Conservation (phyloP, 2,329 filamentous ascomycete species). For the Neonectria neomacrospora region DNA sequence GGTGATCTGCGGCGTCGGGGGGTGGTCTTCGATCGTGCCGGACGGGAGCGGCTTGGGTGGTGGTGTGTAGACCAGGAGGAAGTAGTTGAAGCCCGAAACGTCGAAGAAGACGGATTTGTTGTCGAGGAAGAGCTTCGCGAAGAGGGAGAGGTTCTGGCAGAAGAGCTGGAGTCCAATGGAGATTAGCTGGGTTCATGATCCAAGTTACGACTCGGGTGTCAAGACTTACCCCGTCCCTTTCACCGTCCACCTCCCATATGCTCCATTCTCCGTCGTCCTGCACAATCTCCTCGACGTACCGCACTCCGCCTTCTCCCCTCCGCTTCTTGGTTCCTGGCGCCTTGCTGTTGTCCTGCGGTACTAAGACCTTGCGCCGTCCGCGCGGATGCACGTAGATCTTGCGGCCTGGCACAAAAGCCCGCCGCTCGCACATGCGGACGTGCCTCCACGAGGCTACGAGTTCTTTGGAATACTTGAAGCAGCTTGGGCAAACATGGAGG, state of each 20-base stretch:
- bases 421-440: slow-evolving; percentile 66
- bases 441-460: slow-evolving; percentile 69
- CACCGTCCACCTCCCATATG: slow-evolving; percentile 93
- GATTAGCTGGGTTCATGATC: slow-evolving; percentile 16
- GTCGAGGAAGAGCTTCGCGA: slow-evolving; percentile 96
- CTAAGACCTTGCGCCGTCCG: slow-evolving; percentile 54
- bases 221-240: slow-evolving; percentile 74
- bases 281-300: slow-evolving; percentile 57
- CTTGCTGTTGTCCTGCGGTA: slow-evolving; percentile 48
- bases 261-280: slow-evolving; percentile 78
- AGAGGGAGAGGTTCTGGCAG: slow-evolving; percentile 93
- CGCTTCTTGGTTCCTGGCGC: slow-evolving; percentile 52
- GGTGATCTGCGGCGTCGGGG: slow-evolving; percentile 66
- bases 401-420: slow-evolving; percentile 67
- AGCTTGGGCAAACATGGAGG: slow-evolving; percentile 89
- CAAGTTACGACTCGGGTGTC: background rate
- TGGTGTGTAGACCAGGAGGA: slow-evolving; percentile 82
- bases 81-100: slow-evolving; percentile 93
- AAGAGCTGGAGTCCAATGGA: slow-evolving; percentile 69
- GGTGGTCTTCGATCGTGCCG: slow-evolving; percentile 18
- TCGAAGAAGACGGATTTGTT: slow-evolving; percentile 99
- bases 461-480: slow-evolving; percentile 89
- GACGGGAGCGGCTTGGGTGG: slow-evolving; percentile 39
- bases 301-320: slow-evolving; percentile 49
- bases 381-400: slow-evolving; percentile 77